Percentiles rank a stretch among this genome's conserved stretches.
Conservation (phyloP, 1,284 basidiomycete genomes). For the Cerrena zonata region DNA sequence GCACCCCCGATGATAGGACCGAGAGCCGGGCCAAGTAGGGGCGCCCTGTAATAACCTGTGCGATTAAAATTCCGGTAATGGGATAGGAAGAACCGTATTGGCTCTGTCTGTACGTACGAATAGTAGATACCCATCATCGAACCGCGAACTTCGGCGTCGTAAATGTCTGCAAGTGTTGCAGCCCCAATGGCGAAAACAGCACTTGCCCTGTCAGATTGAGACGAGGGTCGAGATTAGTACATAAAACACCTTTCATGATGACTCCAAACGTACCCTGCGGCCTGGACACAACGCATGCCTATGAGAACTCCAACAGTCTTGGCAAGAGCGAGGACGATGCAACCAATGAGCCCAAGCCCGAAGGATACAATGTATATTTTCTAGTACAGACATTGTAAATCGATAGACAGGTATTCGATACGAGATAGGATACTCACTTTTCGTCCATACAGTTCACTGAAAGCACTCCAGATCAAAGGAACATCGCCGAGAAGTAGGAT, state of each 20-base stretch:
- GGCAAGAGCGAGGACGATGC: slow-evolving; percentile 60
- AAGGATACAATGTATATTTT: slow-evolving; percentile 62
- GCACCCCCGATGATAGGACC: slow-evolving; percentile 72
- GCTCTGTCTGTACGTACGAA: slow-evolving; percentile 14
- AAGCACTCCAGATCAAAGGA: slow-evolving; percentile 66
- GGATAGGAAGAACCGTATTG: slow-evolving; percentile 33
- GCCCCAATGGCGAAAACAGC: slow-evolving; percentile 77
- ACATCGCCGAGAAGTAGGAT: slow-evolving; percentile 72
- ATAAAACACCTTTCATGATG: slow-evolving; percentile 2
- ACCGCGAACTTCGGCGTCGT: slow-evolving; percentile 73
- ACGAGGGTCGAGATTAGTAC: not conserved
- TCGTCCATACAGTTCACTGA: slow-evolving; percentile 76
- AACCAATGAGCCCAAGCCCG: slow-evolving; percentile 56
- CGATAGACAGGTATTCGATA: not conserved
- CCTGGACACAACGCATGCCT: slow-evolving; percentile 67
- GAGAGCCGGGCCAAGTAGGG: slow-evolving; percentile 48
- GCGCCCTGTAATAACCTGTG: slow-evolving; percentile 18
- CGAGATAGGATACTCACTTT: slow-evolving; percentile 44
- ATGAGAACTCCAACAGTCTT: slow-evolving; percentile 68
- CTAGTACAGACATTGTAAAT: slow-evolving; percentile 29
- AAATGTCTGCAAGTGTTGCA: slow-evolving; percentile 78
- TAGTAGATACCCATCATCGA: slow-evolving; percentile 77
- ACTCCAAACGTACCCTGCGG: slow-evolving; percentile 43
- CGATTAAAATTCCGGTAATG: not conserved
- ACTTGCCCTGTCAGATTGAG: slow-evolving; percentile 47